Percentiles rank a stretch among this genome's conserved stretches.
Conservation (phyloP, 2,329 filamentous ascomycete species). For the Clonostachys rosea region DNA sequence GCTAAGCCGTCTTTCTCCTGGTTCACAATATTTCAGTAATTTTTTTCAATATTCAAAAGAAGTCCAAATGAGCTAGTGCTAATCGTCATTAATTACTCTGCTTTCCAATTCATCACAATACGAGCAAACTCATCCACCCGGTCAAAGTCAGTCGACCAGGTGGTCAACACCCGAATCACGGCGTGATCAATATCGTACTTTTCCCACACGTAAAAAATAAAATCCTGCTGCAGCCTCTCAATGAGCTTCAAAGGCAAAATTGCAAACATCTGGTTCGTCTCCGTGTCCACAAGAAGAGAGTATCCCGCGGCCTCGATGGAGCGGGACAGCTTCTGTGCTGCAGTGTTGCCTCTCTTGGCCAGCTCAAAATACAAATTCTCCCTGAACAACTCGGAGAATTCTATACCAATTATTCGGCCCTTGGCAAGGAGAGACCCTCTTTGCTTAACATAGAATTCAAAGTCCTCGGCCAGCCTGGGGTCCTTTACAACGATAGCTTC, state of each 20-base stretch:
- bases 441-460: constrained; percentile 46
- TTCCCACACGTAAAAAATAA: constrained; percentile 44
- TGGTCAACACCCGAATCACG: constrained; percentile 40
- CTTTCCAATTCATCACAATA: constrained; percentile 10
- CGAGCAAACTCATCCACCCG: constrained; percentile 31
- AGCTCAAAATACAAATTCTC: constrained; percentile 39
- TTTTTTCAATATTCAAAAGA: too few species aligned
- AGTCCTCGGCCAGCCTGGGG: constrained; percentile 32
- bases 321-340: constrained; percentile 34
- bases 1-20: too few species aligned
- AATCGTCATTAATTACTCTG: too few species aligned
- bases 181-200: constrained; percentile 27
- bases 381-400: constrained; percentile 43
- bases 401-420: constrained; percentile 39
- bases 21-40: too few species aligned
- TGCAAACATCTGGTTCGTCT: constrained; percentile 48
- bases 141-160: constrained; percentile 39
- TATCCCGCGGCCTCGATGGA: constrained; percentile 36
- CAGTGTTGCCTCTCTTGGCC: constrained; percentile 34
- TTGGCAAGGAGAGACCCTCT: constrained; percentile 45
- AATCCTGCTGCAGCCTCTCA: constrained; percentile 30
- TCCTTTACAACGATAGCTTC: constrained; percentile 45
- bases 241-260: constrained; percentile 31
- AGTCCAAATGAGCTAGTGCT: too few species aligned
- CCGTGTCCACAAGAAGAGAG: constrained; percentile 32